Conservation (phyloP, 805 yeast genomes). For the Maudiozyma turicensis region DNA sequence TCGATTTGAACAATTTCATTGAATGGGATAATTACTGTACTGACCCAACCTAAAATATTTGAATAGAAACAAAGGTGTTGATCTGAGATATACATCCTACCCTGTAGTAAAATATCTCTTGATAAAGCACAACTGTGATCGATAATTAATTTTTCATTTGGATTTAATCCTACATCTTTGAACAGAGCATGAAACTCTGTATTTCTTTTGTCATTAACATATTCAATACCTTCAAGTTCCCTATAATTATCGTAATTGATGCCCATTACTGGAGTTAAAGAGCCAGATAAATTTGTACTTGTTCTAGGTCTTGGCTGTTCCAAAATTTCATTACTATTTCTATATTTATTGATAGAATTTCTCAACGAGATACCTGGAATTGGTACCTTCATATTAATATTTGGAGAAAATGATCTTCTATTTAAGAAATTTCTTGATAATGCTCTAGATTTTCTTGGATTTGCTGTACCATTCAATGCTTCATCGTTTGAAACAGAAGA, state of each 20-base stretch:
- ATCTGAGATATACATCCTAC: slow-evolving; percentile 54
- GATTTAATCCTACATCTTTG: slow-evolving; percentile 36
- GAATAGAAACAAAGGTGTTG: slow-evolving; percentile 54
- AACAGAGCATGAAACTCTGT: slow-evolving; percentile 52
- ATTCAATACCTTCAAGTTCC: slow-evolving; percentile 20
- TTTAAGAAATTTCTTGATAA: slow-evolving; percentile 18
- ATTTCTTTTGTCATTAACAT: slow-evolving; percentile 43
- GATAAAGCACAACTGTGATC: slow-evolving; percentile 63
- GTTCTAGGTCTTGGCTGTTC: slow-evolving; percentile 9
- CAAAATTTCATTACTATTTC: slow-evolving; percentile 6
- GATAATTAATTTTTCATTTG: slow-evolving; percentile 42
- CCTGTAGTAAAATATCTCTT: slow-evolving; percentile 61
- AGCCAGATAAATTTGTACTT: slow-evolving; percentile 13
- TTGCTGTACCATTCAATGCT: neutral
- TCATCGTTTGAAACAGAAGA: slow-evolving; percentile 13
- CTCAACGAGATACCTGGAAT: slow-evolving; percentile 12
- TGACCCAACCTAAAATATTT: slow-evolving; percentile 61
- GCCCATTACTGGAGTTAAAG: slow-evolving; percentile 11
- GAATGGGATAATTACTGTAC: slow-evolving; percentile 49
- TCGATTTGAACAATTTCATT: slow-evolving; percentile 57
- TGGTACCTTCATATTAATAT: slow-evolving; percentile 15
- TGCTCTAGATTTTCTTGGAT: slow-evolving; percentile 21
- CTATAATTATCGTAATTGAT: slow-evolving; percentile 9
- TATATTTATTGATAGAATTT: slow-evolving; percentile 11
- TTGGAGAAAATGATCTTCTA: slow-evolving; percentile 26